Conservation (phyloP, 2,329 filamentous ascomycete species). For the Raffaelea albimanens region DNA sequence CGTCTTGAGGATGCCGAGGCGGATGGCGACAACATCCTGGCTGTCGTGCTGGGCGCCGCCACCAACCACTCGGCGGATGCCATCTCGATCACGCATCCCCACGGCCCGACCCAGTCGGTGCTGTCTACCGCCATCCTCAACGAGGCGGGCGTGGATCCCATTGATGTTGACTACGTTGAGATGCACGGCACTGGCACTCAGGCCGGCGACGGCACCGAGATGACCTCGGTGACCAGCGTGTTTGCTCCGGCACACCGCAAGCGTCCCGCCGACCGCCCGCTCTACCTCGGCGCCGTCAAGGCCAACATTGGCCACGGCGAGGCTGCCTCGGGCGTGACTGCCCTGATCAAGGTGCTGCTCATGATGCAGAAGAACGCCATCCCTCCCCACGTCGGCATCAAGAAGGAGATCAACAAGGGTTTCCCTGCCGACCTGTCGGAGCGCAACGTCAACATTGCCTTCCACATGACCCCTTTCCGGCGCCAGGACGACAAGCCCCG, state of each 20-base stretch:
- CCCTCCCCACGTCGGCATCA: conserved; percentile 60
- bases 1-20: conserved; percentile 67
- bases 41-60: conserved; percentile 61
- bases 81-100: conserved; percentile 75
- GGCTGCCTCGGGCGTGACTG: conserved; percentile 51
- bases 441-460: conserved; percentile 51
- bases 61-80: conserved; percentile 79
- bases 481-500: conserved; percentile 37
- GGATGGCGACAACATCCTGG: conserved; percentile 70
- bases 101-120: conserved; percentile 64
- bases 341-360: conserved; percentile 54
- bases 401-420: conserved; percentile 49
- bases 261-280: conserved; percentile 36
- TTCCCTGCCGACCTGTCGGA: conserved; percentile 47
- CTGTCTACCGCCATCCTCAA: conserved; percentile 63
- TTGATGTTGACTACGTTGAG: conserved; percentile 74
- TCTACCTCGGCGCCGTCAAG: conserved; percentile 55
- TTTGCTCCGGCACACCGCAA: conserved; percentile 39
- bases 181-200: conserved; percentile 88
- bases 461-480: conserved; percentile 39
- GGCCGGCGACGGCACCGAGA: conserved; percentile 74
- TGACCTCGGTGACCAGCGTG: conserved; percentile 59
- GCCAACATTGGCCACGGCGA: conserved; percentile 56
- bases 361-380: conserved; percentile 56
- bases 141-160: conserved; percentile 64